A percentile compares a stretch with the other conserved stretches of the same genome.
Evolutionary conservation across 1,284 basidiomycete species (phyloP).

Genomic region (Sporisorium scitamineum): DNA sequence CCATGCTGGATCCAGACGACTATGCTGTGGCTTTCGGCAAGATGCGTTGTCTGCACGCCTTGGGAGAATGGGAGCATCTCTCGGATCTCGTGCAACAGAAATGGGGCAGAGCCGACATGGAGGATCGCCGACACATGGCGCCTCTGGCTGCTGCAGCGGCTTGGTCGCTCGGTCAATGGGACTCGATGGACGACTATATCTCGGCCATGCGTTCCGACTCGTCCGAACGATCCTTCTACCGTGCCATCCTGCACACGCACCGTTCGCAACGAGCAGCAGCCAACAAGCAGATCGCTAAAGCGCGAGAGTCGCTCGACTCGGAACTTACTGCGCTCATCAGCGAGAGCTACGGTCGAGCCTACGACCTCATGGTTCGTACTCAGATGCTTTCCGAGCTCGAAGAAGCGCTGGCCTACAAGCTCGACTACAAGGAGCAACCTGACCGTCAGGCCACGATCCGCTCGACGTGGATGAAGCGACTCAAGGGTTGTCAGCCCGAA

Average conservation of each 20-base stretch:
- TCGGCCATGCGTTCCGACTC: constrained; percentile 92
- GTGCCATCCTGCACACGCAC: constrained; percentile 93
- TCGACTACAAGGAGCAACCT: constrained; percentile 77
- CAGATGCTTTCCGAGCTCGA: constrained; percentile 99
- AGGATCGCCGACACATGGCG: constrained; percentile 90
- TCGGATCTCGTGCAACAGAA: constrained; percentile 87
- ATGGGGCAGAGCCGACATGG: constrained; percentile 85
- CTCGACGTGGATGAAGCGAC: constrained; percentile 72
- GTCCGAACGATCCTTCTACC: constrained; percentile 94
- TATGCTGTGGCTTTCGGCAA: constrained; percentile 82
- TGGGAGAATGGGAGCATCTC: constrained; percentile 97
- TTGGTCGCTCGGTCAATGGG: constrained; percentile 97
- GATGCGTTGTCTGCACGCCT: constrained; percentile 95
- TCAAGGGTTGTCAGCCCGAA: constrained; percentile 96
- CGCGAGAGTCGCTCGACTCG: constrained; percentile 91
- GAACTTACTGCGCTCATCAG: constrained; percentile 92
- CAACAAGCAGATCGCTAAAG: constrained; percentile 88
- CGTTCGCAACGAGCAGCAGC: constrained; percentile 95
- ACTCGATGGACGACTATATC: constrained; percentile 98
- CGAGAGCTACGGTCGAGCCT: constrained; percentile 95
- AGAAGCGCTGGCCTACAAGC: constrained; percentile 95
- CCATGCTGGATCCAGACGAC: constrained; percentile 73
- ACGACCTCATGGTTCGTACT: constrained; percentile 93
- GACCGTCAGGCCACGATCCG: constrained; percentile 75
- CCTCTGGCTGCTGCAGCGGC: constrained; percentile 96